Evolutionary conservation across 495 filamentous ascomycete genomes (phyloP), one percentile per base, ranked within the genome.

Genomic region (Podospora pseudoanserina): DNA sequence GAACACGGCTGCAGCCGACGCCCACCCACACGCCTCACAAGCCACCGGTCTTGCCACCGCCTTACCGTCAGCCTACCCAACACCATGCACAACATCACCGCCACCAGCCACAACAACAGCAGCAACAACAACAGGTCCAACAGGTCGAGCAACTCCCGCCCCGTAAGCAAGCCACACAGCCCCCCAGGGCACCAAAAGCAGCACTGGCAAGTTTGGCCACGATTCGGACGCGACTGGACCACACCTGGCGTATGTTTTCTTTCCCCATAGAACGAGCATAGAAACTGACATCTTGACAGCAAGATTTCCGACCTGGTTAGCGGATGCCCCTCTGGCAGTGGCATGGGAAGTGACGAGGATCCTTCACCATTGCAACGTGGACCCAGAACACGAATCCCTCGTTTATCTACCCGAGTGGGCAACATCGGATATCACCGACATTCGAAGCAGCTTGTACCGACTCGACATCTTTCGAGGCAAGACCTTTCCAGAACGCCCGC

Each of bases 281-380:
- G 7, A 16, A 11, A 26, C 68, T 70, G 30, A 72, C 30, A 7
- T 28, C 18, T 53, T 28, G 6, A 20, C 64, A 83, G 81, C 82
- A 11, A 70, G 66, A 53, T 75, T 79, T 44, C 82, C 81, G 0
- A 44, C 44, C 19, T 78, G 77, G 65, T 73, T 80, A 27, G 75
- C 76, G 18, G 28, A 65, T 0, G 80, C 79, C 1, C 81, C 82
- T 0, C 73, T 84, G 7, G 77, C 75, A 23, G 72, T 84, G 49
- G 75, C 77, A 13, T 84, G 82, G 82, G 82, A 84, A 61, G 66
- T 84, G 18, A 75, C 79, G 3, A 77, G 82, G 20, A 74, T 82
- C 23, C 78, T 79, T 54, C 70, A 81, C 5, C 75, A 83, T 59
- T 83, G 81, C 68, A 74, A 73, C 1, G 73, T 83, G 26, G 68